Evolutionary conservation across 768 basidiomycete species (phyloP), one percentile per base, ranked within the genome.

Genomic region (Sarcodon sp.): DNA sequence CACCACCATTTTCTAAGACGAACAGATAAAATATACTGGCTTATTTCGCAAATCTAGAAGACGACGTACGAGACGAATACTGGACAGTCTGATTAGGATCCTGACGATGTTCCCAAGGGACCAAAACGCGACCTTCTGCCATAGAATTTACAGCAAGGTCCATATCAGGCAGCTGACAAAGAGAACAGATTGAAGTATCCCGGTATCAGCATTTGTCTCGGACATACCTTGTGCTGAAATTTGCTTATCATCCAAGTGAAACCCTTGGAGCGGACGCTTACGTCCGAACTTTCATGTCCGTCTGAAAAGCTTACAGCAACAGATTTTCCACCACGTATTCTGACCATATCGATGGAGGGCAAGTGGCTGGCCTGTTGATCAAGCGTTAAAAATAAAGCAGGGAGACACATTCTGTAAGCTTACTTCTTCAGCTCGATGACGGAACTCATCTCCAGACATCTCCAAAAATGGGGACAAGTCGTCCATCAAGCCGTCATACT

Each of bases 101-200:
- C 35, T 66, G 60, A n/a, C 71, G 70, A 55, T 87, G 79, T 60
- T 94, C 91, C 91, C 92, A 96, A 37, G 91, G 87, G 4, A 94
- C 83, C 11, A 99, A 70, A 7, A 99, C 79, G 12, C 96, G 82
- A 9, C 94, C 89, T 66, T 98, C 96, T 0, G 92, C 86, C 66
- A 84, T 87, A 18, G 87, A 80, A 56, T 97, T 98, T 65, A 99
- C 79, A 0, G 96, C 79, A 54, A 99, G 81, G 56, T 96, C 86
- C 82, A 99, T 82, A 67, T 98, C 81, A 10, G 94, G 93, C 4
- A 98, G 73, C 80, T 91, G 59, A 1, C 41, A 35, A 48, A 50
- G 45, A 48, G 31, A 47, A 47, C 8, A 16, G 15, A 8, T 15
- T 21, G 35, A 47, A 48, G 32, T 37, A 49, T 18, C 13, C 16